Conservation (phyloP, 73 alveolate genomes). For the Paramecium primaurelia region DNA sequence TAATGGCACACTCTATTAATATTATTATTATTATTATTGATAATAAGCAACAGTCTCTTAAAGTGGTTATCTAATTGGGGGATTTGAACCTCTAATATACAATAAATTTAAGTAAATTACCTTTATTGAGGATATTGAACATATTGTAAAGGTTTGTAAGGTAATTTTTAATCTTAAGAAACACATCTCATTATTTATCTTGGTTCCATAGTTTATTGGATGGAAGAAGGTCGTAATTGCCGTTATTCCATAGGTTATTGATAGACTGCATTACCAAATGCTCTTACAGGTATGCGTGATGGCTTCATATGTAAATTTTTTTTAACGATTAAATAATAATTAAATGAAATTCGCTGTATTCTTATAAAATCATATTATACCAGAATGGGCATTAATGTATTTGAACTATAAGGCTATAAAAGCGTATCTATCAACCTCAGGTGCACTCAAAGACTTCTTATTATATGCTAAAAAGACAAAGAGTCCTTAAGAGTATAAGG, state of each 20-base stretch:
- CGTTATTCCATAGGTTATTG: not conserved
- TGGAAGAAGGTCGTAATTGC: not conserved
- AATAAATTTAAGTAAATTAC: not conserved
- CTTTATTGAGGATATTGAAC: not conserved
- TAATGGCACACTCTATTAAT: not conserved
- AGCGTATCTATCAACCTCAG: not conserved
- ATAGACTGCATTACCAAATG: slow-evolving; percentile 24
- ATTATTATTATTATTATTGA: not conserved
- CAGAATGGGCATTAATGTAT: slow-evolving; percentile 47
- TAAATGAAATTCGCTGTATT: slow-evolving; percentile 25
- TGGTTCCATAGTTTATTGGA: not conserved
- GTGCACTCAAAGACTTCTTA: slow-evolving; percentile 11
- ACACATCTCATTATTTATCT: not conserved
- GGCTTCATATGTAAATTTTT: slow-evolving; percentile 13
- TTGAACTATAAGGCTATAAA: not conserved
- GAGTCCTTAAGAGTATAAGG: not conserved
- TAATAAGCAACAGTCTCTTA: not conserved
- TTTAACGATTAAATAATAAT: slow-evolving; percentile 34
- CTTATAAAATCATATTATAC: not conserved
- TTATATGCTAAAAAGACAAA: slow-evolving; percentile 3
- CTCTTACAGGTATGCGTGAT: slow-evolving; percentile 13
- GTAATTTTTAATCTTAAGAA: not conserved
- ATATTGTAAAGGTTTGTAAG: not conserved
- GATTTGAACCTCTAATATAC: not conserved
- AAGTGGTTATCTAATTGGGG: not conserved